Evolutionary conservation across 179 eudicot species (phyloP).

Genomic region (Dionaea muscipula): DNA sequence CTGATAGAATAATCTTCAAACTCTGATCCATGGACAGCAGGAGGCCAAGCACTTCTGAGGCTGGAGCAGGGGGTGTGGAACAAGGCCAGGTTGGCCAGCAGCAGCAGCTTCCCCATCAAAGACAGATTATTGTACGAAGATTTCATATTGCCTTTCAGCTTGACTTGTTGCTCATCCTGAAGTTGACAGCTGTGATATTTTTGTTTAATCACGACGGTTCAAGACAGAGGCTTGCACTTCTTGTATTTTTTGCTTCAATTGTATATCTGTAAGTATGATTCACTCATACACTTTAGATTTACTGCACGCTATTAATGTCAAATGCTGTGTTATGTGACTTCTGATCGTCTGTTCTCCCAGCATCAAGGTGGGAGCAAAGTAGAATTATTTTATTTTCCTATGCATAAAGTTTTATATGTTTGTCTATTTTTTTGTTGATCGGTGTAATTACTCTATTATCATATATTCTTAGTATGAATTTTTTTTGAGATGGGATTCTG

Average conservation of each 20-base stretch:
- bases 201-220: constrained; percentile 97
- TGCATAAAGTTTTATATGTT: background rate
- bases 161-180: constrained; percentile 74
- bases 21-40: constrained; percentile 22
- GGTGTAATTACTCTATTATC: background rate
- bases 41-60: constrained; percentile 40
- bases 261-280: constrained; percentile 69
- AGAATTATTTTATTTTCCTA: too few species aligned
- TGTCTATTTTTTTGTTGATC: background rate
- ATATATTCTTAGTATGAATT: background rate
- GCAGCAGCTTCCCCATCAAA: constrained; percentile 53
- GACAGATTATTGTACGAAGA: constrained; percentile 85
- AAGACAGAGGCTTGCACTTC: constrained; percentile 84
- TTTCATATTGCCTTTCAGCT: constrained; percentile 93
- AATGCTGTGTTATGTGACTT: background rate
- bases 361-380: too few species aligned
- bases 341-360: too few species aligned
- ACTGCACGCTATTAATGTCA: background rate
- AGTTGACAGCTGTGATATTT: constrained; percentile 92
- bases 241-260: constrained; percentile 68
- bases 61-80: constrained; percentile 44
- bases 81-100: constrained; percentile 50
- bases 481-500: constrained; percentile 15
- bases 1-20: background rate
- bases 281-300: background rate